A percentile compares a stretch with the other conserved stretches of the same genome.
These are phyloP conservation scores for Thielaviopsis musarum DNA, from an alignment of 2,329 filamentous ascomycete species.

Conservation along the genomic window DNA sequence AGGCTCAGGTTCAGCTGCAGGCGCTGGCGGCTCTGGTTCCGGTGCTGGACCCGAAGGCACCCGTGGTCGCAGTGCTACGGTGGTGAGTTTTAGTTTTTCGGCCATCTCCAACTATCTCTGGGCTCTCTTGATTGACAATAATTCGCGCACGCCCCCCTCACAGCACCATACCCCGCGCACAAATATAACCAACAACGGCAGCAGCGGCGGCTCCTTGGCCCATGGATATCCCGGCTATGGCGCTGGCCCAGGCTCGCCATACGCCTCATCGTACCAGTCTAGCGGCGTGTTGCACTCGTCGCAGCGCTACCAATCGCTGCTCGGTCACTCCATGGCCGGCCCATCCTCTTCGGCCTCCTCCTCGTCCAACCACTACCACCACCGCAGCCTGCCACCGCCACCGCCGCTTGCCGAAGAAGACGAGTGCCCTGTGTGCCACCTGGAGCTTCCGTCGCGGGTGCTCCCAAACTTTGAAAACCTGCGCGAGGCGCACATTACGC, in stretches of 20 bases:
- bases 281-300: conserved; percentile 6
- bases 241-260: not conserved
- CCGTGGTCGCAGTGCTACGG: conserved; percentile 30
- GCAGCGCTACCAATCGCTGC: conserved; percentile 17
- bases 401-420: conserved; percentile 52
- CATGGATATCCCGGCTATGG: conserved; percentile 10
- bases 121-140: conserved; percentile 4
- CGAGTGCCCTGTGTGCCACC: conserved; percentile 62
- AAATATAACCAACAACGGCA: not conserved
- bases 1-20: not conserved
- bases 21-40: not conserved
- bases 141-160: not conserved
- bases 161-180: not conserved
- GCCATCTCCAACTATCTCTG: conserved; percentile 1
- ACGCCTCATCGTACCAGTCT: conserved; percentile 9
- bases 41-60: conserved; percentile 12
- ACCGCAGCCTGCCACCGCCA: conserved; percentile 25
- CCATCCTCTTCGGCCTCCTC: conserved; percentile 20
- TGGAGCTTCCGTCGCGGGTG: conserved; percentile 44
- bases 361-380: conserved; percentile 16
- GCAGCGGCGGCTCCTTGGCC: not conserved
- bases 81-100: conserved; percentile 24
- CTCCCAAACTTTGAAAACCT: conserved; percentile 36
- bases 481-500: conserved; percentile 40
- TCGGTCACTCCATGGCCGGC: conserved; percentile 16